Base-by-base conservation (phyloP, 768 basidiomycete genomes). In the Lentinula edodes region DNA sequence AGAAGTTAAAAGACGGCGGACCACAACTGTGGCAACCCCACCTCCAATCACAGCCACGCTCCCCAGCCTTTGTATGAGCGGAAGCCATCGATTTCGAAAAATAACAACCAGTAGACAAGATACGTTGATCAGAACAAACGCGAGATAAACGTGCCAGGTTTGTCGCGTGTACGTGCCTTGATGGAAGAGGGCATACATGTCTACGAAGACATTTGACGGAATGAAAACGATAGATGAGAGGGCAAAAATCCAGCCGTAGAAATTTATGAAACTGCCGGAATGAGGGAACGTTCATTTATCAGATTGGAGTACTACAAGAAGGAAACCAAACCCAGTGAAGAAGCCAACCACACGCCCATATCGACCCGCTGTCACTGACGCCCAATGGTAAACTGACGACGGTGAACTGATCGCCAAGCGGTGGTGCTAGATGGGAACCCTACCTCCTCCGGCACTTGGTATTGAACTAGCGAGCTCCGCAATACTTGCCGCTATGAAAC, bases 161-260 rank as follows among this genome's bases (percentile, higher is more conserved):
- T 65, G 61, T 58, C 32, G 41, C 42, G 39, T 41, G 36, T 60
- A 60, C 16, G 62, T 65, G 32, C 62, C 61, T 42, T 58, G 64
- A 61, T 65, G 64, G 20, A 65, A 65, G 32, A 65, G 61, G 46
- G 62, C 64, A 43, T 64, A 64, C 61, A 64, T 64, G 46, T 64
- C 61, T 32, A 64, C 60, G 53, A 48, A 51, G 13, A 65, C 54
- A 57, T 65, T 65, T 20, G 64, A 56, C 7, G 64, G 58, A 23
- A 65, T 62, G 36, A 45, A 46, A 38, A 62, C 61, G 41, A 60
- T 62, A 18, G 64, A 59, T 1, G 64, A 54, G 35, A 62, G 52
- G 61, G 36, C 64, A 51, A 65, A 65, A 34, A 65, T 60, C 64
- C 64, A 65, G 18, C 64, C 61, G 12, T 65, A 65, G 41, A 65